Evolutionary conservation across 225 moss, liverwort and hornwort genomes (phyloP).

Genomic region (Physcomitrellopsis africana): DNA sequence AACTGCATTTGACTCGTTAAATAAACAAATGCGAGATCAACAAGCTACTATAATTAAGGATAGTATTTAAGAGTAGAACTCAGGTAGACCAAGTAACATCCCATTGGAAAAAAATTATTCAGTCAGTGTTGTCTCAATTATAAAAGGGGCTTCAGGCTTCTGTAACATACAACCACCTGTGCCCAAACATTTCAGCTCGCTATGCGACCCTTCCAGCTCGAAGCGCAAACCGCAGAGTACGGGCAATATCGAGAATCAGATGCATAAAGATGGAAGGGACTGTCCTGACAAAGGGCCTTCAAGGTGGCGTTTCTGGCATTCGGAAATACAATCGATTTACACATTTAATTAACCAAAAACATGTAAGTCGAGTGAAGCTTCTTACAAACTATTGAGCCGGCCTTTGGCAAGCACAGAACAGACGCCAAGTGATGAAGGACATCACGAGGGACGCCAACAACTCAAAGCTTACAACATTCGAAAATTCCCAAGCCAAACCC

Average conservation of each 20-base stretch:
- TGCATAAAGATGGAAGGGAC: constrained; percentile 26
- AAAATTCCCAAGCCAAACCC: constrained; percentile 79
- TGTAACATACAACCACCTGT: constrained; percentile 37
- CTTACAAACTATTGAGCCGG: constrained; percentile 32
- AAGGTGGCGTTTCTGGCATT: constrained; percentile 29
- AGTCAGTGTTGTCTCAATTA: constrained; percentile 23
- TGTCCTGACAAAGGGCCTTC: background rate
- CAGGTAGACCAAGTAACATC: constrained; percentile 18
- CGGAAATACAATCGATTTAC: constrained; percentile 20
- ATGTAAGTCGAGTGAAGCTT: background rate
- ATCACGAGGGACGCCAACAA: constrained; percentile 65
- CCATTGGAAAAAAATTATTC: background rate
- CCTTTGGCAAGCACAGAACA: constrained; percentile 71
- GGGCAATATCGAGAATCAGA: constrained; percentile 13
- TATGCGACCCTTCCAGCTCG: constrained; percentile 3
- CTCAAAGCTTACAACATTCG: constrained; percentile 80
- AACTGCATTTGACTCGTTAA: too few species aligned
- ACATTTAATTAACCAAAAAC: constrained; percentile 13
- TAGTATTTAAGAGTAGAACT: background rate
- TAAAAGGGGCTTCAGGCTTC: constrained; percentile 28
- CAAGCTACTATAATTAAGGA: background rate
- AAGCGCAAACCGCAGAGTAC: constrained; percentile 18
- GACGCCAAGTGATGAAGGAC: constrained; percentile 81
- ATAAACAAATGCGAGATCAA: background rate
- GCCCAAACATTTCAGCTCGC: constrained; percentile 28